Evolutionary conservation across 129 eudicot genomes (phyloP).

Genomic region (Helianthus tuberosus): DNA sequence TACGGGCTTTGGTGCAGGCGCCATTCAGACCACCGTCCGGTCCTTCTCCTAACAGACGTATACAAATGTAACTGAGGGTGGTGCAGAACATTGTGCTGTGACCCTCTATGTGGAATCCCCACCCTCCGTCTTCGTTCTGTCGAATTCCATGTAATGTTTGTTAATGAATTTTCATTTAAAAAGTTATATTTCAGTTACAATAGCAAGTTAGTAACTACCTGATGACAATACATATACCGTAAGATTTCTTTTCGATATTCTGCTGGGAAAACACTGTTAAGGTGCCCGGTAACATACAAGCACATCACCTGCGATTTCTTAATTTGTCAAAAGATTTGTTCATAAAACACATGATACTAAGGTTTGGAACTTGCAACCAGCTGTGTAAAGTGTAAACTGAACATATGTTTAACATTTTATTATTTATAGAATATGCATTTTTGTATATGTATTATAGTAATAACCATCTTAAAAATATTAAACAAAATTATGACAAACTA

Average conservation of each 20-base stretch:
- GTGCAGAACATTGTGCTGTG: conserved; percentile 50
- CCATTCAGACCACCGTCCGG: conserved; percentile 44
- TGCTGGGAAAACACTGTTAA: conserved; percentile 56
- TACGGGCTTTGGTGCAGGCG: conserved; percentile 49
- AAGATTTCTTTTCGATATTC: conserved; percentile 73
- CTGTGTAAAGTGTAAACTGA: background rate
- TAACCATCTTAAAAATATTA: background rate
- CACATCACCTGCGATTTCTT: conserved; percentile 61
- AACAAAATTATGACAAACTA: background rate
- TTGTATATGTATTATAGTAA: too few relatives aligned
- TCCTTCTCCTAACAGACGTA: conserved; percentile 53
- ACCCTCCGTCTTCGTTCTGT: conserved; percentile 50
- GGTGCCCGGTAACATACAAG: conserved; percentile 76
- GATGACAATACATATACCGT: conserved; percentile 78
- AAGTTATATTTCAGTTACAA: background rate
- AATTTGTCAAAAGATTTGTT: background rate
- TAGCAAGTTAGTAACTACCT: conserved; percentile 40
- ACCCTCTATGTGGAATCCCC: conserved; percentile 49
- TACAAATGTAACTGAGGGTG: conserved; percentile 46
- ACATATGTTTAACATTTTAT: background rate
- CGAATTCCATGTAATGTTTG: background rate
- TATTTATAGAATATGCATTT: too few relatives aligned
- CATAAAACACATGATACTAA: background rate
- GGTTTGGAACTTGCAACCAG: background rate
- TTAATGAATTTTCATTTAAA: background rate